Base-by-base conservation (phyloP, 768 basidiomycete genomes). In the Russula earlei region DNA sequence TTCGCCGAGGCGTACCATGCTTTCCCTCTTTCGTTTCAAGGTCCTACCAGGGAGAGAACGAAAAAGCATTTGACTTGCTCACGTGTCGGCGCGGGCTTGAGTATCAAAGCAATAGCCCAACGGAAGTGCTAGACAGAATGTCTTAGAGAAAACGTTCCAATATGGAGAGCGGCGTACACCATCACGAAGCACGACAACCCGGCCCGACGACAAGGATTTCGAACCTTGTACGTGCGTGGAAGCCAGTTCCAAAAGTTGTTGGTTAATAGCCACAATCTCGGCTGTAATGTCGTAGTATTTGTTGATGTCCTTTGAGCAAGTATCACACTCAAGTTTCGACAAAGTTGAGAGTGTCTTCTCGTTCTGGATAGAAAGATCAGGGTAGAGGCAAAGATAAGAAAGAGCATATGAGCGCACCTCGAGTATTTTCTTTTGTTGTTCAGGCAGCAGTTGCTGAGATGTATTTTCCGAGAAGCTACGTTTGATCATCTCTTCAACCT, bases 401-500 rank as follows among this genome's bases (percentile, higher is more conserved):
- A n/a, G 19, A 34, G 9, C 11, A 49, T 66, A 78, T 64, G 58
- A 38, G 9, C 48, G 7, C 22, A 91, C 95, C 75, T 95, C 85
- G 2, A 75, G 67, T 22, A 98, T 88, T 66, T 85, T 81, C 67
- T 86, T 84, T 69, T 98, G 92, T 59, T 98, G 91, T 52, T 95
- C 92, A 4, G 96, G 96, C 29, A 97, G 73, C 42, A 97, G 73
- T 37, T 85, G 77, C 66, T 99, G 96, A 0, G 96, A 87, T 1
- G 92, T 85, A 66, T 98, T 98, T 73, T 99, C 96, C 17, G 96
- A 98, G 70, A 99, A 99, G 68, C 91, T 93, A 37, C 96, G 79
- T 69, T 98, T 98, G 67, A 99, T 98, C 96, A 99, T 99, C 70
- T 99, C 96, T 67, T 99, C 96, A 17, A 98, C 95, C 56, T 84